Conservation (phyloP, 345 rosid genomes). For the Murraya koenigii region DNA sequence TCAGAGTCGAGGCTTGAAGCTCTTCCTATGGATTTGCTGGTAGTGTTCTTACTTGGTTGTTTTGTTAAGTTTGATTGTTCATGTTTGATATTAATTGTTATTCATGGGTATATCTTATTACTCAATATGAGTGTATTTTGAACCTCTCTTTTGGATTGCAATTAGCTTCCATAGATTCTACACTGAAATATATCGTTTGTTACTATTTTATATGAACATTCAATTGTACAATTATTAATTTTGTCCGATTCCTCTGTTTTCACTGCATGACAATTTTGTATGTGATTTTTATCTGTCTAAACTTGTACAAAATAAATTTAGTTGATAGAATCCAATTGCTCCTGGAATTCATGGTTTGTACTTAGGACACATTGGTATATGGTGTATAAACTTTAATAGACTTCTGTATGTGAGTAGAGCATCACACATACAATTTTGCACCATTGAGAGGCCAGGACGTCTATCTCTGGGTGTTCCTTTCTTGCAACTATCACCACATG, state of each 20-base stretch:
- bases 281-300: neutral
- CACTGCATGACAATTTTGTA: neutral
- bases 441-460: neutral
- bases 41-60: slow-evolving; percentile 22
- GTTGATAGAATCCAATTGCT: neutral
- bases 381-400: neutral
- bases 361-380: neutral
- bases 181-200: neutral
- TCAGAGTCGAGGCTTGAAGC: slow-evolving; percentile 77
- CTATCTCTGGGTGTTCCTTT: neutral
- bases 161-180: neutral
- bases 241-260: neutral
- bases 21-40: slow-evolving; percentile 91
- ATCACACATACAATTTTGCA: neutral
- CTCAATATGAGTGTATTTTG: neutral
- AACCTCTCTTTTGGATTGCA: neutral
- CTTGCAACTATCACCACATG: neutral
- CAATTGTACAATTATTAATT: neutral
- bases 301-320: neutral
- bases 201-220: neutral
- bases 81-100: neutral
- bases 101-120: neutral
- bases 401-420: neutral
- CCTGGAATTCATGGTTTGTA: neutral
- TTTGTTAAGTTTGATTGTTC: neutral